These are phyloP conservation scores for Diddensiella santjacobensis DNA, from an alignment of 805 yeast genomes.

Conservation along the genomic window DNA sequence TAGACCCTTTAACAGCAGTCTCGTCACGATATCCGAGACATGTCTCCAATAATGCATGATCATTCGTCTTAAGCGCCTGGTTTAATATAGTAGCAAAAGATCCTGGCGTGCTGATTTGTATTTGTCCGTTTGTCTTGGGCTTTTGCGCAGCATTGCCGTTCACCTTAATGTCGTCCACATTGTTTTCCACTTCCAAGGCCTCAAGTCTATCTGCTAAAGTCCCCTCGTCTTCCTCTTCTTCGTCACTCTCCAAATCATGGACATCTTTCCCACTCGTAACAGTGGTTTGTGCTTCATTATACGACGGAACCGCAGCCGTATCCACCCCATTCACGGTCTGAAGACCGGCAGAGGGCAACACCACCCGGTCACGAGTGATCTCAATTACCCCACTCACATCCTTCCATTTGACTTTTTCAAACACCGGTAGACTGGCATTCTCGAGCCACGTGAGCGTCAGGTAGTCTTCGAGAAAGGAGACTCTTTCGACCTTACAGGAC, in stretches of 20 bases:
- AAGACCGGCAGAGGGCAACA: constrained; percentile 20
- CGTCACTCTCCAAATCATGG: constrained; percentile 28
- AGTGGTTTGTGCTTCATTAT: constrained; percentile 33
- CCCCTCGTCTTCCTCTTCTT: constrained; percentile 40
- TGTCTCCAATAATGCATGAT: constrained; percentile 78
- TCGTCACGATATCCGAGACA: constrained; percentile 60
- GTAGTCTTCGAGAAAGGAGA: constrained; percentile 14
- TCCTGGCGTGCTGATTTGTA: constrained; percentile 58
- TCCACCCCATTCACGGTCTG: constrained; percentile 30
- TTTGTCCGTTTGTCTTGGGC: constrained; percentile 32
- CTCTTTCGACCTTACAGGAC: constrained; percentile 16
- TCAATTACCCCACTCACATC: not conserved
- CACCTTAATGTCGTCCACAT: constrained; percentile 24
- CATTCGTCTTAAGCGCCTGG: constrained; percentile 86
- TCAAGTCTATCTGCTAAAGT: constrained; percentile 42
- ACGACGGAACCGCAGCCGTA: constrained; percentile 40
- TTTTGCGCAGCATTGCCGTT: constrained; percentile 15
- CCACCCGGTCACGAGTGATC: not conserved
- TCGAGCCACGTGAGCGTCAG: constrained; percentile 30
- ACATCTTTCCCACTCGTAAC: constrained; percentile 37
- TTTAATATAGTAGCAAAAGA: constrained; percentile 78
- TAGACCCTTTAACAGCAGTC: constrained; percentile 49
- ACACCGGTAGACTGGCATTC: constrained; percentile 30
- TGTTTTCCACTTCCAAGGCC: constrained; percentile 30
- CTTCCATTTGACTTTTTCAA: constrained; percentile 28